phyloP scores from a whole-genome alignment of 2,329 filamentous ascomycete species.

The Penicillium sp. region DNA sequence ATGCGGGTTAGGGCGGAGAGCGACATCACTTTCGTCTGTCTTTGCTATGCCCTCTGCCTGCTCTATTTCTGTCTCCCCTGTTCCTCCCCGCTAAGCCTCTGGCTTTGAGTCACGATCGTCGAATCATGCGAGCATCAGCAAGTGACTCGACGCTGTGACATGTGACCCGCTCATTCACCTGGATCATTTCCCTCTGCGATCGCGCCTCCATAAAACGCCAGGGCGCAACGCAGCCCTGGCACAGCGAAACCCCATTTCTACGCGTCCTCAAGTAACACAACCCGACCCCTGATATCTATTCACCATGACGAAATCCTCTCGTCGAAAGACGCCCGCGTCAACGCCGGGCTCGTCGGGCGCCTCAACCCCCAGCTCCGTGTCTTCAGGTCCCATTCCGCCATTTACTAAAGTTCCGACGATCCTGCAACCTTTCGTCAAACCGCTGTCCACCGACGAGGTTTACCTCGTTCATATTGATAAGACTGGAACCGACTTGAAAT shows the following conservation, averaged over 20 bases:
- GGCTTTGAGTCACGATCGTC: background rate
- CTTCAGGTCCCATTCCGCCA: conserved; percentile 54
- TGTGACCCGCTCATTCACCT: conserved; percentile 17
- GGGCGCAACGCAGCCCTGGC: background rate
- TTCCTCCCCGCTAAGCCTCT: background rate
- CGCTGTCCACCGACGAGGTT: conserved; percentile 65
- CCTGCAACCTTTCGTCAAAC: conserved; percentile 64
- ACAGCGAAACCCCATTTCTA: too few species aligned
- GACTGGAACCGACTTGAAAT: conserved; percentile 68
- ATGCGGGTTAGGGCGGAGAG: conserved; percentile 17
- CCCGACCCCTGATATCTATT: too few species aligned
- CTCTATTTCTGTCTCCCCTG: background rate
- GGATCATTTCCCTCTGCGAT: conserved; percentile 11
- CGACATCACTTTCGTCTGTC: background rate
- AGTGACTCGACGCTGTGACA: conserved; percentile 16
- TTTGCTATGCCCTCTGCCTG: background rate
- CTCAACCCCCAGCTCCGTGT: conserved; percentile 34
- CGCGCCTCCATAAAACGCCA: conserved; percentile 6
- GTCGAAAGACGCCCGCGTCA: conserved; percentile 28
- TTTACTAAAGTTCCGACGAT: conserved; percentile 65
- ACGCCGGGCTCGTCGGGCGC: conserved; percentile 26
- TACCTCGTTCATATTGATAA: conserved; percentile 83
- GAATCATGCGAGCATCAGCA: conserved; percentile 14
- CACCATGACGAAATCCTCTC: conserved; percentile 40
- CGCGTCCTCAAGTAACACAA: too few species aligned